Percentiles rank a stretch among this genome's conserved stretches.
Evolutionary conservation across 768 basidiomycete species (phyloP).

Genomic region (Rhizopogon sp.): DNA sequence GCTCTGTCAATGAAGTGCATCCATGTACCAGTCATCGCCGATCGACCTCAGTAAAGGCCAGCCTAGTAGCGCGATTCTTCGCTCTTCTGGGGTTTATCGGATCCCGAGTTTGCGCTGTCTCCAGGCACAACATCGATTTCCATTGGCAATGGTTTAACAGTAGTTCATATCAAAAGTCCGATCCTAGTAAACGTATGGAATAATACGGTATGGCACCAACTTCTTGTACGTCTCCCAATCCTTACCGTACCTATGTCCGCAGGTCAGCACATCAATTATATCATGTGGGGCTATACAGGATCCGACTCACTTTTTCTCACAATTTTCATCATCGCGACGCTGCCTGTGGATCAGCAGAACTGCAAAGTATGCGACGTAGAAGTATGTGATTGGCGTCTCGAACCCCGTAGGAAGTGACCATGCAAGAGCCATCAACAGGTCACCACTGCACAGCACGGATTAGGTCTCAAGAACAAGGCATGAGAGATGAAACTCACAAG

Average conservation of each 20-base stretch:
- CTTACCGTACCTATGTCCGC: slow-evolving; percentile 69
- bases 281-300: neutral
- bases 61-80: too few relatives aligned
- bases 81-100: too few relatives aligned
- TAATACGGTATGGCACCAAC: slow-evolving; percentile 79
- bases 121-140: neutral
- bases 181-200: slow-evolving; percentile 73
- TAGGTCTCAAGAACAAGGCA: neutral
- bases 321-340: slow-evolving; percentile 86
- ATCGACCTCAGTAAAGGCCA: too few relatives aligned
- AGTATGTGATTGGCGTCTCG: slow-evolving; percentile 91
- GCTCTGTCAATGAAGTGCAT: too few relatives aligned
- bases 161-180: neutral
- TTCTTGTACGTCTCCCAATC: slow-evolving; percentile 92
- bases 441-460: slow-evolving; percentile 46
- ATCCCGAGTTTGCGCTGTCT: neutral
- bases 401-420: slow-evolving; percentile 95
- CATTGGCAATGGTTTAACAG: neutral
- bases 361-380: slow-evolving; percentile 86
- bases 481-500: slow-evolving; percentile 40
- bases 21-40: too few relatives aligned
- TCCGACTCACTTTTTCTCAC: slow-evolving; percentile 73
- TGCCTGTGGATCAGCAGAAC: slow-evolving; percentile 90
- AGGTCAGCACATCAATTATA: neutral
- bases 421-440: slow-evolving; percentile 83